phyloP scores from a whole-genome alignment of 2,329 filamentous ascomycete species.

The Volutella citrinella region DNA sequence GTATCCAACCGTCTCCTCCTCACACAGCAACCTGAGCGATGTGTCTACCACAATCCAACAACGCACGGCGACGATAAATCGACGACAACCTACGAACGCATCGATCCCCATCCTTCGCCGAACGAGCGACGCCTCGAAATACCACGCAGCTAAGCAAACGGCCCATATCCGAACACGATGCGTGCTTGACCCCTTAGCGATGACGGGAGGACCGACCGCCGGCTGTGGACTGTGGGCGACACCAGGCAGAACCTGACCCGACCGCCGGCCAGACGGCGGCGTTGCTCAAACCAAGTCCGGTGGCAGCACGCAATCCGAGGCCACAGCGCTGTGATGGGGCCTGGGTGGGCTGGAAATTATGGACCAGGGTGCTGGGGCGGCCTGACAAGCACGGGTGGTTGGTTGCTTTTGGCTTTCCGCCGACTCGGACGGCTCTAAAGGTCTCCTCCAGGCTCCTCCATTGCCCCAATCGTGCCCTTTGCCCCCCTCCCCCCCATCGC shows the following conservation, averaged over 20 bases:
- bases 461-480: constrained; percentile 17
- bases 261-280: no score
- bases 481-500: constrained; percentile 14
- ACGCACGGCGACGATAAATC: no score
- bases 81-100: no score
- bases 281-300: constrained; percentile 3
- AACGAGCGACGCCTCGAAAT: no score
- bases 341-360: constrained; percentile 24
- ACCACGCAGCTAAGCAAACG: no score
- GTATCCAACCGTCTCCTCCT: no score
- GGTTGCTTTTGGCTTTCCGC: constrained; percentile 20
- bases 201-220: constrained; percentile 15
- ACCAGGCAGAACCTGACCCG: constrained; percentile 17
- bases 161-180: no score
- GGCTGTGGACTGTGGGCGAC: constrained; percentile 14
- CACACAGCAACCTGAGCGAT: no score
- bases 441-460: constrained; percentile 10
- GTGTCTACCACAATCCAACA: no score
- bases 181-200: no score
- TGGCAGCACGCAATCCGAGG: constrained; percentile 26
- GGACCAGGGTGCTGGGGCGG: constrained; percentile 19
- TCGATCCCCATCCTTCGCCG: no score
- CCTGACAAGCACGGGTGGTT: constrained; percentile 22
- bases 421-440: neutral
- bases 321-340: constrained; percentile 23